Evolutionary conservation across 805 yeast species (phyloP), one percentile per base, ranked within the genome.

Genomic region (Sporopachydermia lactativora): DNA sequence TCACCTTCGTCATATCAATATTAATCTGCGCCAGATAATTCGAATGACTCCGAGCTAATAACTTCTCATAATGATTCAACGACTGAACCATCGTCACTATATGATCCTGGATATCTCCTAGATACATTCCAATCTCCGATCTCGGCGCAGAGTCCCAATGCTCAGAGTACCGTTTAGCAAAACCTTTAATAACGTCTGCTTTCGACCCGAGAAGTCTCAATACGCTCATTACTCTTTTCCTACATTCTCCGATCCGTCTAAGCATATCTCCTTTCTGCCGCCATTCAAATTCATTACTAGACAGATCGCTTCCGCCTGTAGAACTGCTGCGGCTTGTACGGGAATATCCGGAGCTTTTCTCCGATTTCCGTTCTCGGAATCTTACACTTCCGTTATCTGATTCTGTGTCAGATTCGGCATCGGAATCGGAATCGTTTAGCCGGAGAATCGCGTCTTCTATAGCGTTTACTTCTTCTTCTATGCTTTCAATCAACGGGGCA

Each of bases 81-180:
- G 94, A 77, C 52, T 92, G 96, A 1, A 88, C 94, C 98, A 92
- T 92, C 1, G 98, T 92, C 17, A 92, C 84, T 28, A 92, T 78
- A 62, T 92, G 98, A 61, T 92, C 98, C 60, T 92, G 98, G 50
- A 92, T 92, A 64, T 92, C 98, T 14, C 96, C 95, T 43, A 92
- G 61, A 57, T 89, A 92, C 79, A 92, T 77, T 3, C 92, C 94
- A 51, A 92, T 89, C 53, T 89, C 97, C 8, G 79, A 73, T 47
- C 78, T 69, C 40, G 89, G 85, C 0, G 84, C 81, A 35, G 72
- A 75, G 44, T 75, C 81, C 84, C 82, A 81, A 45, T 71, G 84
- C 49, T 86, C 95, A 47, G 77, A 80, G 55, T 92, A 85, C 44
- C 96, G 65, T 55, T 92, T 92, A 38, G 95, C 80, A 54, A 92